A percentile compares a stretch with the other conserved stretches of the same genome.
Conservation (phyloP, 2,329 filamentous ascomycete genomes). For the Sporothrix dimorphospora region DNA sequence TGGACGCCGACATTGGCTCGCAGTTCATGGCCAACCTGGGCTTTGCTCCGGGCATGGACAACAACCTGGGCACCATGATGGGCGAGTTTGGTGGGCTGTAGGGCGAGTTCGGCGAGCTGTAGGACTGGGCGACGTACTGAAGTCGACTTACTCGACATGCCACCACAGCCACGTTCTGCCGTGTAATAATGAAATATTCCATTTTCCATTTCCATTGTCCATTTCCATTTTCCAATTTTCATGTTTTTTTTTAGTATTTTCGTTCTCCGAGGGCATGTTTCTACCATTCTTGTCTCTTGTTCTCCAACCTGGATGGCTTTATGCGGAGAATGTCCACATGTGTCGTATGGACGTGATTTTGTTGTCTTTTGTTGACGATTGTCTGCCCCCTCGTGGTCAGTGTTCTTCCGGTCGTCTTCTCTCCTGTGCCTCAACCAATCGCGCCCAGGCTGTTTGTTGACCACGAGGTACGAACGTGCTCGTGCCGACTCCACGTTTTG, state of each 20-base stretch:
- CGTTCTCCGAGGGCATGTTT: neutral
- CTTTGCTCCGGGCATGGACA: constrained; percentile 57
- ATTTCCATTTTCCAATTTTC: neutral
- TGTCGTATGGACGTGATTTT: neutral
- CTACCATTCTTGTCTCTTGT: neutral
- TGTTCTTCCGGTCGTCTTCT: neutral
- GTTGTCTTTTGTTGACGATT: too few relatives aligned
- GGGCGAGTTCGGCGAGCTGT: too few relatives aligned
- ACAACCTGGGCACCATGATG: constrained; percentile 37
- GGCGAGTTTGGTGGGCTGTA: constrained; percentile 42
- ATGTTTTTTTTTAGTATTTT: neutral
- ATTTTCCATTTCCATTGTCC: neutral
- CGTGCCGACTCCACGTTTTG: neutral
- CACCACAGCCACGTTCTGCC: neutral
- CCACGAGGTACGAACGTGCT: neutral
- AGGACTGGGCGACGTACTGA: neutral
- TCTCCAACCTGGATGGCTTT: neutral
- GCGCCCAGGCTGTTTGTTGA: neutral
- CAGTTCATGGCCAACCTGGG: constrained; percentile 70
- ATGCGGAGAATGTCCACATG: neutral
- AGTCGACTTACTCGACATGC: neutral
- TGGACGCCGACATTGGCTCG: constrained; percentile 54
- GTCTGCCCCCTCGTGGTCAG: too few relatives aligned
- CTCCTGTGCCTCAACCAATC: neutral
- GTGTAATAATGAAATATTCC: neutral